Conservation (phyloP, 2,329 filamentous ascomycete genomes). For the Coniochaeta sp. region DNA sequence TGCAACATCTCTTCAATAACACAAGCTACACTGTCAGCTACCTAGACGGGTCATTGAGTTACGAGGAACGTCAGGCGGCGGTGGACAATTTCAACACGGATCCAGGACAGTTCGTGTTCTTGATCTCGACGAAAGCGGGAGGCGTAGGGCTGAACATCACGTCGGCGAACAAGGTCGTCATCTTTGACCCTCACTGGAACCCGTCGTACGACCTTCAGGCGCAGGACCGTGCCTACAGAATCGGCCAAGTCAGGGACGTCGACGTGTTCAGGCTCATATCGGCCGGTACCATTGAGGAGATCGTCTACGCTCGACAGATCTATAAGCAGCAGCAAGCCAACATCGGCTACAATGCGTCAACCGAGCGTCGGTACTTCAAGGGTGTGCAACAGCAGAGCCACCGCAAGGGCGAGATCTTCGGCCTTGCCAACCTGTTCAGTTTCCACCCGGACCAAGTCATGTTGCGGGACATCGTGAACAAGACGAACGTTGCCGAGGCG, state of each 20-base stretch:
- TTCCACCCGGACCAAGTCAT: slow-evolving; percentile 75
- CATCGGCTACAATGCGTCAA: slow-evolving; percentile 89
- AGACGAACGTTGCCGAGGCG: slow-evolving; percentile 93
- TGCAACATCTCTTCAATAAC: slow-evolving; percentile 78
- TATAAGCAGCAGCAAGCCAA: slow-evolving; percentile 99
- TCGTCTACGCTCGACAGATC: slow-evolving; percentile 92
- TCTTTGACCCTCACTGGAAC: slow-evolving; percentile 97
- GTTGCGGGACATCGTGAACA: slow-evolving; percentile 93
- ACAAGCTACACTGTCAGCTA: slow-evolving; percentile 90
- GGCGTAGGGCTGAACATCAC: slow-evolving; percentile 95
- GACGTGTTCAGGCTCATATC: slow-evolving; percentile 92
- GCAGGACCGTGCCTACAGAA: slow-evolving; percentile 92
- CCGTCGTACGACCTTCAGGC: slow-evolving; percentile 91
- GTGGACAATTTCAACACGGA: slow-evolving; percentile 93
- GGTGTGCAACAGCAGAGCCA: slow-evolving; percentile 80
- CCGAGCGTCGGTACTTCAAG: slow-evolving; percentile 89
- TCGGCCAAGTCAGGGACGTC: slow-evolving; percentile 86
- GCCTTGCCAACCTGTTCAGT: slow-evolving; percentile 76
- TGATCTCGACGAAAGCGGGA: slow-evolving; percentile 90
- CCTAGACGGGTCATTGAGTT: slow-evolving; percentile 75
- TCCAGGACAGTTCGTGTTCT: slow-evolving; percentile 81
- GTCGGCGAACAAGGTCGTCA: slow-evolving; percentile 94
- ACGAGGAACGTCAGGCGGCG: slow-evolving; percentile 72
- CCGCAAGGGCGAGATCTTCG: slow-evolving; percentile 91
- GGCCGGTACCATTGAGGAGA: slow-evolving; percentile 90